phyloP scores from a whole-genome alignment of 306 rosid genomes.

The Sphenostylis stenocarpa region DNA sequence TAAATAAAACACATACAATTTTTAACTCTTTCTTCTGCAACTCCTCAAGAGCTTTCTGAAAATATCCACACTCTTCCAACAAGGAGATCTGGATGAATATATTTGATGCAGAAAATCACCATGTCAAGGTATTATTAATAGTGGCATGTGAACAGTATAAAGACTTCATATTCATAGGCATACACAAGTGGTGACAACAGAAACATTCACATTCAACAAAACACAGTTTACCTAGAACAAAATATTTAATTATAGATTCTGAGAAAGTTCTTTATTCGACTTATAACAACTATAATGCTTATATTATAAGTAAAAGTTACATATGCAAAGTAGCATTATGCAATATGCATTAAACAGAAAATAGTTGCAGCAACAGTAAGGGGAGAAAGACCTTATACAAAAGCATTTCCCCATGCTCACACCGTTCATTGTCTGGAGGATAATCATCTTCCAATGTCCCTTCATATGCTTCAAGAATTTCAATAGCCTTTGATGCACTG shows the following conservation, averaged over 20 bases:
- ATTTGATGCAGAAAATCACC: conserved; percentile 33
- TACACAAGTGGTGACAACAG: neutral
- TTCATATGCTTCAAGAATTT: conserved; percentile 96
- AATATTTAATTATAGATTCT: conserved; percentile 6
- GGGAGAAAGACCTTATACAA: conserved; percentile 70
- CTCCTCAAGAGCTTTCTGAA: conserved; percentile 81
- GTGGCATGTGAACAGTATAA: neutral
- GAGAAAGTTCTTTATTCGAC: neutral
- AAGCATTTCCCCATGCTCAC: conserved; percentile 97
- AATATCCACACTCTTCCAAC: conserved; percentile 73
- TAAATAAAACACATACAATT: conserved; percentile 57
- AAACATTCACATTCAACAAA: conserved; percentile 13
- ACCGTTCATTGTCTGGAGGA: conserved; percentile 90
- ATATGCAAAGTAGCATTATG: conserved; percentile 1
- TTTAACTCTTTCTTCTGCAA: conserved; percentile 69
- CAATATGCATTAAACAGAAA: conserved; percentile 28
- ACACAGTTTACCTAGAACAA: conserved; percentile 1
- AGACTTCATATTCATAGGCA: conserved; percentile 10
- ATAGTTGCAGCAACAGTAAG: conserved; percentile 11
- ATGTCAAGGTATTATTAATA: neutral
- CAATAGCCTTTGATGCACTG: conserved; percentile 87
- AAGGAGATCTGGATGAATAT: conserved; percentile 63
- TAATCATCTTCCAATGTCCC: conserved; percentile 94
- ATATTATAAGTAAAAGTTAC: neutral
- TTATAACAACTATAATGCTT: neutral